Evolutionary conservation across 1,284 basidiomycete species (phyloP), one percentile per base, ranked within the genome.

Genomic region (Phylloporus gajari): DNA sequence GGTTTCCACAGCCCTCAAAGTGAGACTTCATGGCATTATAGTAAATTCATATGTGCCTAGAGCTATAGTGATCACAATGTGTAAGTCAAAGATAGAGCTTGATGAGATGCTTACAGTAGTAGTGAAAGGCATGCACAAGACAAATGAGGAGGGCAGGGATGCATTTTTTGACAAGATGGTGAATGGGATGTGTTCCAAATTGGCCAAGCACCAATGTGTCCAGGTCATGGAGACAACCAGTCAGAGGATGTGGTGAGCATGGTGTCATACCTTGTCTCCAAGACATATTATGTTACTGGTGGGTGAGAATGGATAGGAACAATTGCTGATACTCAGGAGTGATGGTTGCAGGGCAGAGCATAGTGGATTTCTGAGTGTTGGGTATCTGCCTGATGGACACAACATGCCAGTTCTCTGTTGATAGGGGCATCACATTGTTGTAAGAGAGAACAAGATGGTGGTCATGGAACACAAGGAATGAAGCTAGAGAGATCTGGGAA

Each of bases 1-100:
- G 71, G 58, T 58, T 8, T 38, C 72, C 70, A 11, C 53, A 74
- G 76, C 68, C 1, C 42, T 73, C 19, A 72, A 77, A 64, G 60
- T 78, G n/a, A 75, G 71, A 44, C 62, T 69, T 21, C 42, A 64
- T n/a, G 27, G 42, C 2, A 77, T 69, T 21, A 48, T 46, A 30
- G 30, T 35, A 15, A 68, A 75, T 73, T 73, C 80, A 67, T 82
- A 70, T 74, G 73, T 80, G 30, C 77, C 80, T 5, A 69, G 72
- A 9, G 62, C 71, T 53, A 73, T 80, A 25, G 61, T 35, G 59
- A 82, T 79, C 30, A 27, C 53, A 17, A 74, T 80, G 73, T 5
- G 66, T 61, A 71, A 70, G 76, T 74, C 53, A 27, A 56, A 27
- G 30, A 56, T 56, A 58, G 56, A 58, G 56, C 56, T 58, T 58